Percentiles rank a stretch among this genome's conserved stretches.
phyloP scores from a whole-genome alignment of 176 grass and related monocot species.

The Eleusine coracana region DNA sequence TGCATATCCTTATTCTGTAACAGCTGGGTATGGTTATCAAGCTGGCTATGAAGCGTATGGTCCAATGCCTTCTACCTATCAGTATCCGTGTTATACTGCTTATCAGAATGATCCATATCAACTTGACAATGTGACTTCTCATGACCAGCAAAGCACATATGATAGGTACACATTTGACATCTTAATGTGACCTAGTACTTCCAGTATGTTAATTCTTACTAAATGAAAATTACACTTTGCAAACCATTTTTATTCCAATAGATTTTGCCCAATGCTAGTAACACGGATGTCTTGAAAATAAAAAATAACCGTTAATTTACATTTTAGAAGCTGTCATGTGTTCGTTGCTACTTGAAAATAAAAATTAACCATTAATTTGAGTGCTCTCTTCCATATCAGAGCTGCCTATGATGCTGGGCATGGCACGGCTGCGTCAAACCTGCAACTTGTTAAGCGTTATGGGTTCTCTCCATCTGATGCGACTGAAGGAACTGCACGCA shows the following conservation, averaged over 20 bases:
- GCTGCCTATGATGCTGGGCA: background rate
- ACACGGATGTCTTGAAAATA: background rate
- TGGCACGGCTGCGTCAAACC: background rate
- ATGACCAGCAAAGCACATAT: constrained; percentile 36
- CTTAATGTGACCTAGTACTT: constrained; percentile 7
- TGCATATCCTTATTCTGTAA: background rate
- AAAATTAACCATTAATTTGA: background rate
- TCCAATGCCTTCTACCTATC: constrained; percentile 22
- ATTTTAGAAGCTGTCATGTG: constrained; percentile 3
- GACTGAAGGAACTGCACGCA: background rate
- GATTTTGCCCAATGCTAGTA: background rate
- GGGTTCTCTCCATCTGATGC: background rate
- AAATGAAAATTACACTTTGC: background rate
- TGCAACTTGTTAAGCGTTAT: constrained; percentile 21
- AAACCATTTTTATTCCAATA: background rate
- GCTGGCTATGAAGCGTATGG: constrained; percentile 18
- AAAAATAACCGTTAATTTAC: background rate
- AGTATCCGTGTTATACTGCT: constrained; percentile 38
- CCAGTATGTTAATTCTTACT: constrained; percentile 14
- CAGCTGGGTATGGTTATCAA: constrained; percentile 33
- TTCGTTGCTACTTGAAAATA: constrained; percentile 5
- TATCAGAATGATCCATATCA: constrained; percentile 30
- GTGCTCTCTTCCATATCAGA: constrained; percentile 32
- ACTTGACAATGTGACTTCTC: constrained; percentile 21
- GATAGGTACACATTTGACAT: constrained; percentile 42